phyloP scores from a whole-genome alignment of 768 basidiomycete species.

The Suillus plorans region DNA sequence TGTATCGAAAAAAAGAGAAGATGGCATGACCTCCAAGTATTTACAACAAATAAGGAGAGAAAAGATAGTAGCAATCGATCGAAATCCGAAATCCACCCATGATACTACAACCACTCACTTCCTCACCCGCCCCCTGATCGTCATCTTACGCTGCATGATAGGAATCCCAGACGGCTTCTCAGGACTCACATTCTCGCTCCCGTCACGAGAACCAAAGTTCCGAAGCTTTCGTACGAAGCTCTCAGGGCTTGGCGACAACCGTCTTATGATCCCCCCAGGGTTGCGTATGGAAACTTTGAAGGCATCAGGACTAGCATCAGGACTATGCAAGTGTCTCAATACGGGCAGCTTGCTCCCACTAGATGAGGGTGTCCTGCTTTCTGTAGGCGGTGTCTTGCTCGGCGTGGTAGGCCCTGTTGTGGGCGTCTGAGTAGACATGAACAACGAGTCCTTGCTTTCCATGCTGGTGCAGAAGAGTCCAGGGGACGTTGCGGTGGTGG shows the following conservation, averaged over 20 bases:
- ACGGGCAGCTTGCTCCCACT: conserved; percentile 31
- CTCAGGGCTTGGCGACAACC: conserved; percentile 17
- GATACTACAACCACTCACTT: conserved; percentile 4
- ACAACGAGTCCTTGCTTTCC: conserved; percentile 18
- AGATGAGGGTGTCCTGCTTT: background rate
- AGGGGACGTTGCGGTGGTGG: conserved; percentile 14
- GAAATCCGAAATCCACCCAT: background rate
- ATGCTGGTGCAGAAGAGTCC: conserved; percentile 2
- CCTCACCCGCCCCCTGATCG: conserved; percentile 25
- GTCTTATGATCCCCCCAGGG: background rate
- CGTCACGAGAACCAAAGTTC: conserved; percentile 17
- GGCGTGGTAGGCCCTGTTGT: conserved; percentile 25
- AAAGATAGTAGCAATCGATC: background rate
- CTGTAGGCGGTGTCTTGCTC: conserved; percentile 18
- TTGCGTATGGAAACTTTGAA: conserved; percentile 12
- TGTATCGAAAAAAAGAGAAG: background rate
- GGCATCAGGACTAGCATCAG: conserved; percentile 25
- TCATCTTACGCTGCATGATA: conserved; percentile 27
- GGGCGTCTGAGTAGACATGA: conserved; percentile 26
- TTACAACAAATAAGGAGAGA: background rate
- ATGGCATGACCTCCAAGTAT: background rate
- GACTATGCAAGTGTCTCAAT: conserved; percentile 24
- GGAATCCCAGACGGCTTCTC: conserved; percentile 28
- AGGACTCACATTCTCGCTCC: conserved; percentile 22
- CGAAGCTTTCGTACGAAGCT: conserved; percentile 24